Evolutionary conservation across 2,329 filamentous ascomycete species (phyloP), one percentile per base, ranked within the genome.

Genomic region (Meredithiella fracta): DNA sequence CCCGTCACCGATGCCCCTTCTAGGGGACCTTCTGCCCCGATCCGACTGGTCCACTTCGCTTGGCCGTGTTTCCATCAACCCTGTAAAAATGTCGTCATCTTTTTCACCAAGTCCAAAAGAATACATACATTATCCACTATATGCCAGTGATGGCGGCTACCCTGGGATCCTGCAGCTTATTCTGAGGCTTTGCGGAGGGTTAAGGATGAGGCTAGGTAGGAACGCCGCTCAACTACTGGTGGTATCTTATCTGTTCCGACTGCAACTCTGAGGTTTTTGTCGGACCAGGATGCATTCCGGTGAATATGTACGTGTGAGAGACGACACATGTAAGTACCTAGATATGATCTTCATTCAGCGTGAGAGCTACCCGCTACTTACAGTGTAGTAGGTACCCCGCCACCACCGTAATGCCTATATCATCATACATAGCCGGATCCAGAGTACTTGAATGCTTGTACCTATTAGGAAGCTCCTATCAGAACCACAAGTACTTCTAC

Each of bases 11-110:
- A 53, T 22, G 49, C 50, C 37, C n/a, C 29, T 22, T 53, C 57
- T 34, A 38, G 49, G 47, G 29, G 44, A 26, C 54, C 53, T 42
- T 52, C 37, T 59, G 37, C 57, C 55, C 57, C 57, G 57, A 54
- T 14, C 57, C 57, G 57, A 59, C 57, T 56, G 44, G 47, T 51
- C 57, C 53, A 59, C 53, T 54, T 59, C 57, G 57, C 50, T 34
- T 59, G 51, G 57, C 57, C 54, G 57, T 53, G 42, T 52, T 54
- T 44, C 51, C 44, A 59, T 34, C 37, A 56, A 47, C 50, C 51
- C 51, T 59, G 57, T 54, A 56, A 23, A n/a, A 17, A 56, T 59
- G 51, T 42, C 57, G 57, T 59, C 57, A 59, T 56, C 26, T 17
- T 17, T 34, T 22, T 15, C 9, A 17, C 23, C 14, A 17, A 38